Evolutionary conservation across 2,329 filamentous ascomycete genomes (phyloP).

Genomic region (Fusarium agapanthi): DNA sequence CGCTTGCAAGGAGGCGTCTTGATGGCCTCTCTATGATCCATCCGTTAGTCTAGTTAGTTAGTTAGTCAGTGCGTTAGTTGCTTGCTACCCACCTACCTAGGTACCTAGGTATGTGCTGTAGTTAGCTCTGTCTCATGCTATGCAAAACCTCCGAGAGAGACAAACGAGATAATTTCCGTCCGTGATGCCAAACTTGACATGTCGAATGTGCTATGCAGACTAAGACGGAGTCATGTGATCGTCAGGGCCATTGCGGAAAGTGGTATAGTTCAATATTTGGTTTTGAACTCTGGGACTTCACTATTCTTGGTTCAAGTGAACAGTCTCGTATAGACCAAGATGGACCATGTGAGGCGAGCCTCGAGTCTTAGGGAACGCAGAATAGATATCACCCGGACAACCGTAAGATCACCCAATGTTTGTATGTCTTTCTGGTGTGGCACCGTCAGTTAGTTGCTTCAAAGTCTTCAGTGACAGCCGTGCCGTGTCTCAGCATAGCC

Average conservation of each 20-base stretch:
- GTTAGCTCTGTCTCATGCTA: background rate
- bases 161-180: background rate
- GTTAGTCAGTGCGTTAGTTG: background rate
- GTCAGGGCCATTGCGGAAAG: conserved; percentile 3
- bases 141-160: conserved; percentile 16
- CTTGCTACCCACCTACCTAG: background rate
- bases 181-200: background rate
- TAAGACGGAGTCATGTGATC: background rate
- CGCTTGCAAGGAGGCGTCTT: background rate
- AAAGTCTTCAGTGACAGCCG: background rate
- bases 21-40: background rate
- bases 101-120: background rate
- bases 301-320: background rate
- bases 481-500: conserved; percentile 15
- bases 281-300: background rate
- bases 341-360: background rate
- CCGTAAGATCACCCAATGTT: background rate
- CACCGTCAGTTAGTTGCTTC: background rate
- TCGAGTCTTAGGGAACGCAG: background rate
- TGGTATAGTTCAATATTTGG: background rate
- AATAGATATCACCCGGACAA: background rate
- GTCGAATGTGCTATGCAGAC: background rate
- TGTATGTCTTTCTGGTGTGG: conserved; percentile 6
- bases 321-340: background rate
- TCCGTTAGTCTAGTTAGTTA: background rate